Conservation (phyloP, 2,329 filamentous ascomycete genomes). For the Colletotrichum higginsianum region DNA sequence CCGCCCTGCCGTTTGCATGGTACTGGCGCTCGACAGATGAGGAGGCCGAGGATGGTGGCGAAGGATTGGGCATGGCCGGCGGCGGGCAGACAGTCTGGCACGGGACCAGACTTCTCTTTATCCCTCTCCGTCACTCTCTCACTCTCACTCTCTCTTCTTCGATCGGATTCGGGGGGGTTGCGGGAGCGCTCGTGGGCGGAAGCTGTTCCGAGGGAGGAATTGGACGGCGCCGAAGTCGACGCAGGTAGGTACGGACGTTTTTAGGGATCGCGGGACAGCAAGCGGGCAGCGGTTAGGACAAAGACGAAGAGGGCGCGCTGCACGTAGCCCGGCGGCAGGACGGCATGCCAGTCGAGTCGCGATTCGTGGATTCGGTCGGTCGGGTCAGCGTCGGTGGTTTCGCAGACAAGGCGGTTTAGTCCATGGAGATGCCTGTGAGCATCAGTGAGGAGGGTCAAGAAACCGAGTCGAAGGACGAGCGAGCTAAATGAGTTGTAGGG, state of each 20-base stretch:
- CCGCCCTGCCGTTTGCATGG: constrained; percentile 60
- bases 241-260: background rate
- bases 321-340: constrained; percentile 40
- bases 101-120: constrained; percentile 12
- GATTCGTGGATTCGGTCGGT: constrained; percentile 5
- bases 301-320: constrained; percentile 24
- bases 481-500: constrained; percentile 18
- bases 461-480: constrained; percentile 9
- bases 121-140: too few species aligned
- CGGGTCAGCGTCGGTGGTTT: background rate
- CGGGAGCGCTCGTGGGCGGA: constrained; percentile 18
- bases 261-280: background rate
- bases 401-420: background rate
- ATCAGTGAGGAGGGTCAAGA: constrained; percentile 21
- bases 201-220: background rate
- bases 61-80: constrained; percentile 55
- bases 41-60: constrained; percentile 44
- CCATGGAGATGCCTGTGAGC: constrained; percentile 14
- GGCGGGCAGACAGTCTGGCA: constrained; percentile 12
- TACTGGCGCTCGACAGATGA: constrained; percentile 56
- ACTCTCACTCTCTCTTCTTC: background rate
- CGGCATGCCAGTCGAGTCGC: constrained; percentile 37
- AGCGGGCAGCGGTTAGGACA: constrained; percentile 27
- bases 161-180: constrained; percentile 1
- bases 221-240: background rate